Evolutionary conservation across 257 asterid genomes (phyloP).

Genomic region (Solanum virginianum): DNA sequence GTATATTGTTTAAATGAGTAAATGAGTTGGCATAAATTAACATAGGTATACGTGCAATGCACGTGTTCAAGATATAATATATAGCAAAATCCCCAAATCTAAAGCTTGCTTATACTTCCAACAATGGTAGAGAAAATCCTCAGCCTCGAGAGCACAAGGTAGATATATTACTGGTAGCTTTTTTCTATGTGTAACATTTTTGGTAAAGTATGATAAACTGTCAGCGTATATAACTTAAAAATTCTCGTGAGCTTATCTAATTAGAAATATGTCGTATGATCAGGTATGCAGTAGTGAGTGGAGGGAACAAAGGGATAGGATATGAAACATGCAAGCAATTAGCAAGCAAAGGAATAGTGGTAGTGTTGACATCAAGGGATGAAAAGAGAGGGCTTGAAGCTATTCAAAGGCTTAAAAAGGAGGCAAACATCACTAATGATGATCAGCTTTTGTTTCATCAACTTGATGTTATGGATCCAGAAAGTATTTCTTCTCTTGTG

Average conservation of each 20-base stretch:
- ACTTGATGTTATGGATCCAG: constrained; percentile 29
- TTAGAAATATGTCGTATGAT: neutral
- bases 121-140: neutral
- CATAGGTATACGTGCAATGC: too few relatives aligned
- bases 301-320: constrained; percentile 48
- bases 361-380: constrained; percentile 38
- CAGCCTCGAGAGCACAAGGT: neutral
- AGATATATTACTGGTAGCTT: too few relatives aligned
- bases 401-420: constrained; percentile 17
- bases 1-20: too few relatives aligned
- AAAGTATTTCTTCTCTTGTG: constrained; percentile 20
- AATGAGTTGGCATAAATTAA: too few relatives aligned
- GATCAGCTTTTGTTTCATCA: constrained; percentile 14
- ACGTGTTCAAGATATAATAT: too few relatives aligned
- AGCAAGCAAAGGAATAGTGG: constrained; percentile 31
- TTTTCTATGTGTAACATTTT: too few relatives aligned
- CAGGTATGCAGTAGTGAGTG: constrained; percentile 37
- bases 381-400: constrained; percentile 37
- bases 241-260: neutral
- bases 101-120: neutral
- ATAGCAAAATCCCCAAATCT: too few relatives aligned
- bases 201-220: too few relatives aligned
- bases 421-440: neutral
- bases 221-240: neutral
- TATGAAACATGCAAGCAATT: constrained; percentile 39